Base-by-base conservation (phyloP, 2,329 filamentous ascomycete genomes). In the Monilinia aucupariae region DNA sequence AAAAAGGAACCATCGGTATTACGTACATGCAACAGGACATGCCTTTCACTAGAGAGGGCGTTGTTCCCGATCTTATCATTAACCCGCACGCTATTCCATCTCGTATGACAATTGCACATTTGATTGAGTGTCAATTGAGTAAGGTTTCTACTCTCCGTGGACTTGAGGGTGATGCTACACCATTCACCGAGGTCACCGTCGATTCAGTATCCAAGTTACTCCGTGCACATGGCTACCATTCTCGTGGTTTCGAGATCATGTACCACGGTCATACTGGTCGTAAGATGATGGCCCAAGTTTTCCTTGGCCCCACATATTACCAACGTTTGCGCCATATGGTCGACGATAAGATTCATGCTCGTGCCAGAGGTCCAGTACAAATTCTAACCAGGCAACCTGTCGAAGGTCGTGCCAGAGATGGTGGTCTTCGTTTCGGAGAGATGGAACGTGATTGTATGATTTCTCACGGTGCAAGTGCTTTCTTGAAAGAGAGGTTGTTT, bases 401-500 rank as follows among this genome's bases (percentile, higher is more conserved):
- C 17, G 94, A 99, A 79, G 94, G 94, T 89, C 90, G 96, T 85
- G 94, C 94, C 4, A 83, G 96, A 78, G 96, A 99, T 75, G 94
- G 94, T 83, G 94, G 94, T 81, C 84, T 99, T 51, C 93, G 96
- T 75, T 99, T 99, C 85, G 94, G 94, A 87, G 94, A 99, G 82
- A 99, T 99, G 94, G 96, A 99, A 79, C 93, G 96, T 80, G 96
- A 99, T 85, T 99, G 94, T 76, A 99, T 99, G 94, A 99, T 99
- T 80, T 92, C 96, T n/a, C 96, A 99, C 76, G 94, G 94, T 75
- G 94, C 96, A 4, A 93, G 91, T 61, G 89, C 92, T 1, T 99
- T 99, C 84, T 79, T 99, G 74, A 99, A 99, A 80, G 94, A 99
- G 81, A 86, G 94, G 72, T 79, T 99, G 64, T 97, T 99, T 73